Percentiles rank a stretch among this genome's conserved stretches.
These are phyloP conservation scores for Fusarium sp. DNA, from an alignment of 2,329 filamentous ascomycete genomes.

Conservation along the genomic window DNA sequence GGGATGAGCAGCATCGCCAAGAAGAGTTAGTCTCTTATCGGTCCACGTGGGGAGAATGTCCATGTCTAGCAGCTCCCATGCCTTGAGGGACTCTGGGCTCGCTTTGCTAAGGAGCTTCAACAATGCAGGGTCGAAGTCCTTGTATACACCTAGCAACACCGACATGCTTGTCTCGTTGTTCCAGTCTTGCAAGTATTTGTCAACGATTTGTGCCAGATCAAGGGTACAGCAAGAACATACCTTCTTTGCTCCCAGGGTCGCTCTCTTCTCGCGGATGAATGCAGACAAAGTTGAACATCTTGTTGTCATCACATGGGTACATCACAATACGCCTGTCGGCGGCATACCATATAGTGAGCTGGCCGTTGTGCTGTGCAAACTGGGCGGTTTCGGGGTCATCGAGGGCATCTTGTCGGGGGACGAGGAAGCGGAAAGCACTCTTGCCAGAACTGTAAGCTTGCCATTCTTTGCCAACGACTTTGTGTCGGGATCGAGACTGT, in stretches of 20 bases:
- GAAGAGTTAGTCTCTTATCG: slow-evolving; percentile 63
- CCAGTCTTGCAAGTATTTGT: slow-evolving; percentile 3
- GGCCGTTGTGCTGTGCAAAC: slow-evolving; percentile 18
- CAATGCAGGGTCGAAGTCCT: slow-evolving; percentile 54
- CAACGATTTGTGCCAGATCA: rapidly evolving
- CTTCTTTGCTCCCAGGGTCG: neutral
- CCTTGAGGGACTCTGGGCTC: slow-evolving; percentile 57
- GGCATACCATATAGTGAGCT: slow-evolving; percentile 51
- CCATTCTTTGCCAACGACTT: slow-evolving; percentile 23
- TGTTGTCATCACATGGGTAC: slow-evolving; percentile 56
- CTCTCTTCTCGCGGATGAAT: slow-evolving; percentile 54
- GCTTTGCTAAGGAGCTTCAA: slow-evolving; percentile 54
- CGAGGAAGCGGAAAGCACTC: slow-evolving; percentile 64
- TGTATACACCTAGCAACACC: slow-evolving; percentile 46
- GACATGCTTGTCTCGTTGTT: neutral
- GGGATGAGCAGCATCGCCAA: slow-evolving; percentile 76
- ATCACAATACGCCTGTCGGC: slow-evolving; percentile 55
- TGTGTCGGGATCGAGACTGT: neutral
- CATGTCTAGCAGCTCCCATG: slow-evolving; percentile 72
- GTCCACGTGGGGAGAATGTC: slow-evolving; percentile 64
- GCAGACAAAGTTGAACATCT: slow-evolving; percentile 59
- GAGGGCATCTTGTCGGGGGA: slow-evolving; percentile 51
- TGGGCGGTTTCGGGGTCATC: slow-evolving; percentile 38
- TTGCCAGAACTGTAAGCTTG: slow-evolving; percentile 56
- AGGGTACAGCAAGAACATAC: rapidly evolving